phyloP scores from a whole-genome alignment of 805 yeast genomes.

The Metschnikowia corniflorae region DNA sequence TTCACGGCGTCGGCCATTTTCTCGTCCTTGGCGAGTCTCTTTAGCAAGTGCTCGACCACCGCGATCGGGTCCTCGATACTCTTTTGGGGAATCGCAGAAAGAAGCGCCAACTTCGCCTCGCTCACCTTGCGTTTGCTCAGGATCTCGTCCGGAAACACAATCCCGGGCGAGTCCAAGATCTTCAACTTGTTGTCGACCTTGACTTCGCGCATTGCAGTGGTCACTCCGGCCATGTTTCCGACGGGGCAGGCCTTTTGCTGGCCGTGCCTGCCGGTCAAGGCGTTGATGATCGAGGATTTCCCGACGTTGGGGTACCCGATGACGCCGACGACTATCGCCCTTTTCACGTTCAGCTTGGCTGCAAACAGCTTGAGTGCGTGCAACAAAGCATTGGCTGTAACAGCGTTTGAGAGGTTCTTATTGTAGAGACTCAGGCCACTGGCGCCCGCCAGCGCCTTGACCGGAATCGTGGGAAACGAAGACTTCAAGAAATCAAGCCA shows the following conservation, averaged over 20 bases:
- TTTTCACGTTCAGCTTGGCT: conserved; percentile 74
- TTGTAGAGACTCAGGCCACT: conserved; percentile 65
- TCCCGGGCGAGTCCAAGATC: conserved; percentile 94
- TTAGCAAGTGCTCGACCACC: conserved; percentile 73
- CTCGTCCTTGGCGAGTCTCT: conserved; percentile 66
- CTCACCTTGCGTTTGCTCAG: conserved; percentile 38
- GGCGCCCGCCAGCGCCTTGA: conserved; percentile 76
- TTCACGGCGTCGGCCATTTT: conserved; percentile 77
- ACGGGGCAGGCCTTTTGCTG: conserved; percentile 82
- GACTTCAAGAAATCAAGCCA: conserved; percentile 81
- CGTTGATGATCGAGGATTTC: conserved; percentile 89
- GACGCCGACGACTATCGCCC: conserved; percentile 90
- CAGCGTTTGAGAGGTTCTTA: conserved; percentile 65
- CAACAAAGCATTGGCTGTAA: conserved; percentile 70
- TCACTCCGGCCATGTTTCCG: conserved; percentile 97
- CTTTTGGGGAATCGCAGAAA: conserved; percentile 88
- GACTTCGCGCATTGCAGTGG: conserved; percentile 86
- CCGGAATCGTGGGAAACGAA: conserved; percentile 88
- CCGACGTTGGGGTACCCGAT: conserved; percentile 98
- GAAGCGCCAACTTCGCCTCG: conserved; percentile 79
- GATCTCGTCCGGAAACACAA: conserved; percentile 79
- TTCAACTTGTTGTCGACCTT: conserved; percentile 87
- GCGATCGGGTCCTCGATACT: conserved; percentile 79
- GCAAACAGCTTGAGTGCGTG: conserved; percentile 85
- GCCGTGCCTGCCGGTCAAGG: conserved; percentile 78